phyloP scores from a whole-genome alignment of 1,284 basidiomycete species.

The Vanrija humicola region DNA sequence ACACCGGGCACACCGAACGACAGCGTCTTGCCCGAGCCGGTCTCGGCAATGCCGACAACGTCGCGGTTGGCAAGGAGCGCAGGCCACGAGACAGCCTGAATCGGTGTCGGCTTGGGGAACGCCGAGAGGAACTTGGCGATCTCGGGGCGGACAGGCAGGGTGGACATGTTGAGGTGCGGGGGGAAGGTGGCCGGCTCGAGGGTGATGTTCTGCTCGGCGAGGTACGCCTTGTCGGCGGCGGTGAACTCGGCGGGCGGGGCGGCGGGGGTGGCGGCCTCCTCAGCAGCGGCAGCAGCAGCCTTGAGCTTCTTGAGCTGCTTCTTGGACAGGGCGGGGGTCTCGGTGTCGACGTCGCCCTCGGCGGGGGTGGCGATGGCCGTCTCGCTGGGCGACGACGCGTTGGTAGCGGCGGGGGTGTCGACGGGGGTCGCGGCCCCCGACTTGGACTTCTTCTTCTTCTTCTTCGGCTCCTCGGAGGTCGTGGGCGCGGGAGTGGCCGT shows the following conservation, averaged over 20 bases:
- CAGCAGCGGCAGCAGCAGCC: constrained; percentile 22
- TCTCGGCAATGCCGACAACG: constrained; percentile 96
- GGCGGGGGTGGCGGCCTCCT: constrained; percentile 29
- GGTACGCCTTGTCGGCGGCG: constrained; percentile 59
- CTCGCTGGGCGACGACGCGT: constrained; percentile 15
- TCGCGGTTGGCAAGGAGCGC: constrained; percentile 75
- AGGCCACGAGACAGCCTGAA: constrained; percentile 96
- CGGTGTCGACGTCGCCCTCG: constrained; percentile 7
- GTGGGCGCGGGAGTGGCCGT: constrained; percentile 1
- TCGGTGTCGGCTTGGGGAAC: constrained; percentile 88
- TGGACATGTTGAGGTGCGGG: constrained; percentile 74
- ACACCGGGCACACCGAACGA: constrained; percentile 82
- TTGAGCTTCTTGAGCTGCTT: constrained; percentile 47
- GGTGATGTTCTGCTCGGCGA: constrained; percentile 68
- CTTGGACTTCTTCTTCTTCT: constrained; percentile 40
- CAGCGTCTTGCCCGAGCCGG: constrained; percentile 93
- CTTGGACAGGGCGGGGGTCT: constrained; percentile 26
- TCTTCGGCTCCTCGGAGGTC: constrained; percentile 11
- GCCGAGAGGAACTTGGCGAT: constrained; percentile 62
- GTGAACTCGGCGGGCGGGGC: constrained; percentile 31
- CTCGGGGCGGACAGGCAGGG: constrained; percentile 61
- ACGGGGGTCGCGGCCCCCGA: constrained; percentile 32
- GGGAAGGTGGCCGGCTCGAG: constrained; percentile 59
- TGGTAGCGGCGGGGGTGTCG: constrained; percentile 11
- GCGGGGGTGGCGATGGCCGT: constrained; percentile 19